These are phyloP conservation scores for Blastobotrys mokoenaii DNA, from an alignment of 805 yeast species.

Conservation along the genomic window DNA sequence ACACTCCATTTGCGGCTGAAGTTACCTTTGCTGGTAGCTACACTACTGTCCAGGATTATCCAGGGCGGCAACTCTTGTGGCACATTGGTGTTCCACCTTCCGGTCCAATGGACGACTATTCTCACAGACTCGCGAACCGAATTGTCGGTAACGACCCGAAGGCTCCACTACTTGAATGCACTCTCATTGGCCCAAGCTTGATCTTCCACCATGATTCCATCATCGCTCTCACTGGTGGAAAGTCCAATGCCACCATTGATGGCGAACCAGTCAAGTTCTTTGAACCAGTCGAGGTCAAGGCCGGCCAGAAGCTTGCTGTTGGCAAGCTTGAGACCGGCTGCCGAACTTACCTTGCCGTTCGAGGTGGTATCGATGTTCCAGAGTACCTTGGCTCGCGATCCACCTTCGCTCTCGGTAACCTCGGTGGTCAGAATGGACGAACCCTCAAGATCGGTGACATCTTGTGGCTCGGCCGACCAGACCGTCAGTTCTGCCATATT, in stretches of 20 bases:
- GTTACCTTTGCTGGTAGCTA: conserved; percentile 84
- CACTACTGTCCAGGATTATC: conserved; percentile 94
- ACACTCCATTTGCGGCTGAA: conserved; percentile 79
- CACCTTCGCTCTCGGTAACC: conserved; percentile 81
- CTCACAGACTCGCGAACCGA: conserved; percentile 83
- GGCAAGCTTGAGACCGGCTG: conserved; percentile 82
- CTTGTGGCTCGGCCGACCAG: conserved; percentile 74
- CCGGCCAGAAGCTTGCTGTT: conserved; percentile 70
- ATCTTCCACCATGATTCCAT: conserved; percentile 74
- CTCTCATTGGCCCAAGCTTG: conserved; percentile 79
- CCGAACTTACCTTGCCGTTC: conserved; percentile 79
- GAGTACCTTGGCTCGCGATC: conserved; percentile 94
- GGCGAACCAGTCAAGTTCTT: conserved; percentile 51
- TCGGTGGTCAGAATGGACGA: conserved; percentile 95
- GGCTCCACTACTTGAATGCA: conserved; percentile 87
- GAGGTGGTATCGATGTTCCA: conserved; percentile 91
- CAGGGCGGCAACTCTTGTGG: conserved; percentile 82
- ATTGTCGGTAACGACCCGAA: conserved; percentile 77
- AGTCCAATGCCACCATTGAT: conserved; percentile 56
- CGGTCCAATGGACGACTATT: conserved; percentile 94
- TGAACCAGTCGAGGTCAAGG: conserved; percentile 59
- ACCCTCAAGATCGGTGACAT: conserved; percentile 89
- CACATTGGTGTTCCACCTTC: conserved; percentile 96
- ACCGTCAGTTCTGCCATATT: conserved; percentile 53
- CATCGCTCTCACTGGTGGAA: conserved; percentile 84